Conservation (phyloP, 495 filamentous ascomycete genomes). For the Penicillium lividum region DNA sequence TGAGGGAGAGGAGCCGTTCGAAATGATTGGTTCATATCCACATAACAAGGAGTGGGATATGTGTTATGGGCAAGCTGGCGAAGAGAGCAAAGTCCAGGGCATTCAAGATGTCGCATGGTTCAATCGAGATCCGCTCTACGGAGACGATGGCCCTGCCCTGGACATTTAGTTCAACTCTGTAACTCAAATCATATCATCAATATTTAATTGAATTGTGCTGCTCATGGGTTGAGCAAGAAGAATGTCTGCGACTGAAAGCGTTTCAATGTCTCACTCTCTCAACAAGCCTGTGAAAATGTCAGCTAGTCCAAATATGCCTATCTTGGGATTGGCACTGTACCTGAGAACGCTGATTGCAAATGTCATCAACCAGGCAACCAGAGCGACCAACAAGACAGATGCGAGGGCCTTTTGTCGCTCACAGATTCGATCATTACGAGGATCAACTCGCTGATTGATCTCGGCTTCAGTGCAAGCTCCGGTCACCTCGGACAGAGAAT, state of each 20-base stretch:
- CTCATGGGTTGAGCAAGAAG: background rate
- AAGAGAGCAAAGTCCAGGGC: conserved; percentile 48
- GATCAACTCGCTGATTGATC: conserved; percentile 38
- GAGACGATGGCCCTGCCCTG: conserved; percentile 53
- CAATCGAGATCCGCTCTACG: conserved; percentile 60
- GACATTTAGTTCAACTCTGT: conserved; percentile 27
- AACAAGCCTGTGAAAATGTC: conserved; percentile 53
- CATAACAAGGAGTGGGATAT: conserved; percentile 61
- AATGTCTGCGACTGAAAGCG: background rate
- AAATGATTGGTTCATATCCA: conserved; percentile 70
- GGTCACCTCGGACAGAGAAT: conserved; percentile 70
- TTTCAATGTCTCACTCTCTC: conserved; percentile 60
- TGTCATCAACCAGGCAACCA: conserved; percentile 87
- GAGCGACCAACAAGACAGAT: conserved; percentile 75
- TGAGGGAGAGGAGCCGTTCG: conserved; percentile 45
- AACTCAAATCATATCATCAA: background rate
- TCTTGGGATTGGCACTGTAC: conserved; percentile 37
- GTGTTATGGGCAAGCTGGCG: conserved; percentile 62
- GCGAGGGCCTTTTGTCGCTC: conserved; percentile 73
- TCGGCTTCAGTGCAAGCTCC: conserved; percentile 56
- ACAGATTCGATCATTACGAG: conserved; percentile 57
- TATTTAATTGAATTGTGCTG: background rate
- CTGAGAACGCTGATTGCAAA: conserved; percentile 88
- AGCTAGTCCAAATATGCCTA: conserved; percentile 18
- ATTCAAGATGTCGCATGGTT: conserved; percentile 58